phyloP scores from a whole-genome alignment of 192 early-diverging fungal genomes.

The Coemansia sp. region DNA sequence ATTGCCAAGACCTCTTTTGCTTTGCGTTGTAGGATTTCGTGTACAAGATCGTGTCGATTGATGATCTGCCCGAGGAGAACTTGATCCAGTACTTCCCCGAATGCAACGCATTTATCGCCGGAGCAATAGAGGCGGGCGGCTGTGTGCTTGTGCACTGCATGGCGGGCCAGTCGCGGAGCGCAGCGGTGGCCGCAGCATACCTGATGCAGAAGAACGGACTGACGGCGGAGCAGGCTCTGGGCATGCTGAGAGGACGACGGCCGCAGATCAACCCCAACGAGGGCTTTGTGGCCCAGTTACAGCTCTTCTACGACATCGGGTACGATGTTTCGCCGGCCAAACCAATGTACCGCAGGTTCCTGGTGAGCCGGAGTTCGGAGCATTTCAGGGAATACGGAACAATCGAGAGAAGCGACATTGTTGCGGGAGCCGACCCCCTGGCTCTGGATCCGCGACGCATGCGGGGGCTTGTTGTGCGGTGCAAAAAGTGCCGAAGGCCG shows the following conservation, averaged over 20 bases:
- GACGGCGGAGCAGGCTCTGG: conserved; percentile 54
- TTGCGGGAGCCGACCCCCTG: conserved; percentile 58
- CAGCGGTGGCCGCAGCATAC: conserved; percentile 64
- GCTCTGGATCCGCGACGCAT: background rate
- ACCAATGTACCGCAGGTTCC: conserved; percentile 65
- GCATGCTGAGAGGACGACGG: conserved; percentile 35
- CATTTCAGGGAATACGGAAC: conserved; percentile 58
- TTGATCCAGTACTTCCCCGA: conserved; percentile 72
- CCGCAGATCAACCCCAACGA: conserved; percentile 62
- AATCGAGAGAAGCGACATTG: conserved; percentile 52
- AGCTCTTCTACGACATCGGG: conserved; percentile 61
- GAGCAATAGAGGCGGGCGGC: conserved; percentile 47
- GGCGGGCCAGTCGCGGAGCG: conserved; percentile 72
- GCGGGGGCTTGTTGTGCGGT: conserved; percentile 37
- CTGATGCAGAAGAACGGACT: conserved; percentile 63
- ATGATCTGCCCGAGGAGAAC: conserved; percentile 65
- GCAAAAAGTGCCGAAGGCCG: conserved; percentile 64
- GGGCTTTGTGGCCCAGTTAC: conserved; percentile 65
- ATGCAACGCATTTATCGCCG: conserved; percentile 61
- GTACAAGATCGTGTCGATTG: conserved; percentile 60
- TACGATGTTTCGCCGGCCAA: conserved; percentile 59
- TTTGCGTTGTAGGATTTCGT: conserved; percentile 34
- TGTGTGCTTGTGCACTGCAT: conserved; percentile 70
- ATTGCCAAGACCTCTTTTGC: too few relatives aligned
- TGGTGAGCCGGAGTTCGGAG: conserved; percentile 64